These are phyloP conservation scores for Amylostereum areolatum DNA, from an alignment of 1,284 basidiomycete genomes.

Conservation along the genomic window DNA sequence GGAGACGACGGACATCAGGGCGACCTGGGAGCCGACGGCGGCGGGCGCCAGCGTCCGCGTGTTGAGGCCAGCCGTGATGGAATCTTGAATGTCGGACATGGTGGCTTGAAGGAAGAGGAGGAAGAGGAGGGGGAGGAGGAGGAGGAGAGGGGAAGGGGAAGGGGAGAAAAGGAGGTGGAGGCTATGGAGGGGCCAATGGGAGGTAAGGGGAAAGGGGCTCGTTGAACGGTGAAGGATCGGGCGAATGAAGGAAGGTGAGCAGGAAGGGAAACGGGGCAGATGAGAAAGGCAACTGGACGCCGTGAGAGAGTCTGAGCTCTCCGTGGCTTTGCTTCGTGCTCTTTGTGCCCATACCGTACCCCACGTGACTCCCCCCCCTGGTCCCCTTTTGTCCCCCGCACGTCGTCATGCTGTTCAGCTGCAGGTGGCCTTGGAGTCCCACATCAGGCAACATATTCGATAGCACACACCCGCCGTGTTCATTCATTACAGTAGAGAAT, in stretches of 20 bases:
- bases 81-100: slow-evolving; percentile 10
- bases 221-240: background rate
- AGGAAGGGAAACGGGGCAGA: background rate
- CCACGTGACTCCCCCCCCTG: no score
- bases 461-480: no score
- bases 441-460: no score
- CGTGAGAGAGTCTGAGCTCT: no score
- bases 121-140: background rate
- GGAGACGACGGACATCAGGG: slow-evolving; percentile 32
- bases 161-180: background rate
- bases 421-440: no score
- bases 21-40: slow-evolving; percentile 80
- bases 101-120: background rate
- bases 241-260: background rate
- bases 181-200: background rate
- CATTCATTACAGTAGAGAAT: no score
- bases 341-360: no score
- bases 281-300: background rate
- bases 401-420: no score
- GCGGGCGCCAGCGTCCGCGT: slow-evolving; percentile 58
- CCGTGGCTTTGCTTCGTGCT: no score
- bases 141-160: background rate
- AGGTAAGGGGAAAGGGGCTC: background rate
- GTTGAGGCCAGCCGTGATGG: slow-evolving; percentile 11
- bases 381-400: no score